Conservation (phyloP, 2,329 filamentous ascomycete genomes). For the Pseudocercospora pini-densiflorae region DNA sequence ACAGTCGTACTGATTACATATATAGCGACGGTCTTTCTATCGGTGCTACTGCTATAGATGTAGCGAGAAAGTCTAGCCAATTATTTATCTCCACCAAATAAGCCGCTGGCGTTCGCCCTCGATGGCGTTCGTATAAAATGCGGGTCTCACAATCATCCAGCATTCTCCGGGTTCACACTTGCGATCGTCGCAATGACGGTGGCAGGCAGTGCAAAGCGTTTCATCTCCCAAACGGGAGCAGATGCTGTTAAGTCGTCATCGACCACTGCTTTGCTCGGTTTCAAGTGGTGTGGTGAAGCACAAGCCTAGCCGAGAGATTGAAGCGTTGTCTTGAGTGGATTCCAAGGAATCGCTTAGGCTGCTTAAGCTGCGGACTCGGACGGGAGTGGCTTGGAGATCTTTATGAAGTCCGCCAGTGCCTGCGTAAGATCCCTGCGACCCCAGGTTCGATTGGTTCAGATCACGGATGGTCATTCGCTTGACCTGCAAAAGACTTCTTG, state of each 20-base stretch:
- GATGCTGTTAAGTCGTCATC: slow-evolving; percentile 2
- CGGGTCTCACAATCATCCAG: not conserved
- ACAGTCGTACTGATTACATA: not conserved
- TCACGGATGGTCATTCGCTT: not conserved
- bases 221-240: not conserved
- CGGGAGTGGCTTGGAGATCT: slow-evolving; percentile 6
- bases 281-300: not conserved
- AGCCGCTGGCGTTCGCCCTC: not conserved
- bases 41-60: not conserved
- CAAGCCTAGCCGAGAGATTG: slow-evolving; percentile 5
- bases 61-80: not conserved
- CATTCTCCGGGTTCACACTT: too few relatives aligned
- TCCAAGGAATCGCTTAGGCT: not conserved
- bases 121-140: not conserved
- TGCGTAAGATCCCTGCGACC: slow-evolving; percentile 7
- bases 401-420: not conserved
- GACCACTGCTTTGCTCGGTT: not conserved
- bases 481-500: not conserved
- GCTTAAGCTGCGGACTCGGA: not conserved
- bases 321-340: slow-evolving; percentile 1
- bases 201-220: not conserved
- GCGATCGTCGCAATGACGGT: not conserved
- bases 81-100: not conserved
- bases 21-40: not conserved
- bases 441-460: not conserved